phyloP scores from a whole-genome alignment of 768 basidiomycete species.

The Nevesoporus exiguus region DNA sequence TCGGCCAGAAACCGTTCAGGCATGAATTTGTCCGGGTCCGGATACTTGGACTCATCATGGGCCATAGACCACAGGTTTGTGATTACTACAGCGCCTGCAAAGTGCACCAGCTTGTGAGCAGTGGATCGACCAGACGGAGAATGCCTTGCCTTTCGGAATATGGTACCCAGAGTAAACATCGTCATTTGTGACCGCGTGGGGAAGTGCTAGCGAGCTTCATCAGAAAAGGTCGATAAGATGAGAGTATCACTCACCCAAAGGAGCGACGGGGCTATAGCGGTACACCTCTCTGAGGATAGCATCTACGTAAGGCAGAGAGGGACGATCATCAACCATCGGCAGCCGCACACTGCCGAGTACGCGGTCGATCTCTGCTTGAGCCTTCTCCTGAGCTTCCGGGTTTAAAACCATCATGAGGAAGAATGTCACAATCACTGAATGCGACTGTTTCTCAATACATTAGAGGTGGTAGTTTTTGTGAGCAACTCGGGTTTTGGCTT shows the following conservation, averaged over 20 bases:
- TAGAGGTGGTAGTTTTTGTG: not conserved
- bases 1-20: not conserved
- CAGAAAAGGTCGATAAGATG: not conserved
- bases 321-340: not conserved
- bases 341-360: not conserved
- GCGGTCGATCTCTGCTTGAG: not conserved
- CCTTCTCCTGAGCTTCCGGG: not conserved
- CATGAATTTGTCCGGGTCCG: not conserved
- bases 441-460: not conserved
- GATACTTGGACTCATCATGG: conserved; percentile 3
- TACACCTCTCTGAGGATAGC: not conserved
- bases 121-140: too few species aligned
- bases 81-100: not conserved
- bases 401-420: not conserved
- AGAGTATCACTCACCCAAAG: conserved; percentile 4
- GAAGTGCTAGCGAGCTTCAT: not conserved
- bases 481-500: not conserved
- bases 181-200: not conserved
- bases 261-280: conserved; percentile 2
- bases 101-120: too few species aligned
- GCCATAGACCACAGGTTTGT: not conserved
- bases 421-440: not conserved
- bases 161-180: not conserved
- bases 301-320: not conserved
- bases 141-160: not conserved